These are phyloP conservation scores for Rhodotorula kratochvilovae DNA, from an alignment of 768 basidiomycete species.

Conservation along the genomic window DNA sequence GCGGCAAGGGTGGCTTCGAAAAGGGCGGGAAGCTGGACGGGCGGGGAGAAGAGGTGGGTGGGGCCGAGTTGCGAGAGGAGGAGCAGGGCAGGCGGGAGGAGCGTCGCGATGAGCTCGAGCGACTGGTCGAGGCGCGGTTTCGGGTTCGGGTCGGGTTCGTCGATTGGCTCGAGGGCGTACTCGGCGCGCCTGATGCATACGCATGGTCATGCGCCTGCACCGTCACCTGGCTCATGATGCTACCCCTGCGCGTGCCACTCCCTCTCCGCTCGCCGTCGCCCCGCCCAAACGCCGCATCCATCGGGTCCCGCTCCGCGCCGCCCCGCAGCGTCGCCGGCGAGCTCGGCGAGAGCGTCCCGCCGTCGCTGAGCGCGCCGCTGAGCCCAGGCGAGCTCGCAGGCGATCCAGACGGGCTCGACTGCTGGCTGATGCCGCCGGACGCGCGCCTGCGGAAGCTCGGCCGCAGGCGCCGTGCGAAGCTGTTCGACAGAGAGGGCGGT, in stretches of 20 bases:
- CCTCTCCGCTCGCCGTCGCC: background rate
- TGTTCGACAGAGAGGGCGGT: background rate
- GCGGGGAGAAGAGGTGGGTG: slow-evolving; percentile 37
- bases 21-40: slow-evolving; percentile 27
- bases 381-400: slow-evolving; percentile 6
- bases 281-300: slow-evolving; percentile 4
- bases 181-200: background rate
- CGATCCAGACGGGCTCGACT: background rate
- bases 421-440: slow-evolving; percentile 8
- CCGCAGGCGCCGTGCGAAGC: background rate
- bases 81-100: slow-evolving; percentile 34
- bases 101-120: slow-evolving; percentile 34
- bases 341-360: slow-evolving; percentile 23
- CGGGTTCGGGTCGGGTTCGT: background rate
- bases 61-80: slow-evolving; percentile 38
- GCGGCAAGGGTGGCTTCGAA: slow-evolving; percentile 18
- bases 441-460: background rate
- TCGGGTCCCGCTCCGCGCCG: slow-evolving; percentile 26
- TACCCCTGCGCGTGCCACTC: slow-evolving; percentile 5
- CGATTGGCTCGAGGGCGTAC: slow-evolving; percentile 11
- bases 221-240: slow-evolving; percentile 30
- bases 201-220: slow-evolving; percentile 18
- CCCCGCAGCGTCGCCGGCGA: slow-evolving; percentile 30
- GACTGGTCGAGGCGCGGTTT: slow-evolving; percentile 20
- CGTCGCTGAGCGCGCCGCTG: background rate